phyloP scores from a whole-genome alignment of 306 rosid species.

The Vigna mungo region DNA sequence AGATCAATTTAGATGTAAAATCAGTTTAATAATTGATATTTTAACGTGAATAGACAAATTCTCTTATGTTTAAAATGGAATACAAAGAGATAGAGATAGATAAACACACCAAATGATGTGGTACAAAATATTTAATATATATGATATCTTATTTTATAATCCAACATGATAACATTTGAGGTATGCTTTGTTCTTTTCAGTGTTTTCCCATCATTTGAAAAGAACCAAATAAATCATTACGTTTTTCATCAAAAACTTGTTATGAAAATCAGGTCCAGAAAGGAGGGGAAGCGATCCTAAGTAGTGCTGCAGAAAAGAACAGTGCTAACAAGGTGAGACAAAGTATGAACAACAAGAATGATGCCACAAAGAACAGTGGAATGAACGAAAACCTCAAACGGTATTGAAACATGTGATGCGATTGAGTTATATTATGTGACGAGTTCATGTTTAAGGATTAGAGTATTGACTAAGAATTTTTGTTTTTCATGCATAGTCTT shows the following conservation, averaged over 20 bases:
- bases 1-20: no score
- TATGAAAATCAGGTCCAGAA: conserved; percentile 67
- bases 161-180: neutral
- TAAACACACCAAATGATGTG: no score
- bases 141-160: neutral
- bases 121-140: neutral
- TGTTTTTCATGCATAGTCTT: neutral
- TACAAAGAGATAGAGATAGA: no score
- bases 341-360: conserved; percentile 38
- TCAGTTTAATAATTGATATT: no score
- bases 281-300: conserved; percentile 80
- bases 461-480: neutral
- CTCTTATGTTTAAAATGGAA: no score
- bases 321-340: conserved; percentile 41
- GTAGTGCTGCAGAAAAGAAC: conserved; percentile 42
- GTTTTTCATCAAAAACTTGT: conserved; percentile 4
- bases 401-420: conserved; percentile 45
- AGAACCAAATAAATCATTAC: conserved; percentile 8
- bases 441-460: neutral
- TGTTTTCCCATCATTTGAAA: neutral
- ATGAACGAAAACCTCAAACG: conserved; percentile 70
- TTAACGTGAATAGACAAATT: no score
- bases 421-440: neutral
- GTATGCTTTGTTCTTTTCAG: neutral
- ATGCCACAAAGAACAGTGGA: conserved; percentile 36